Evolutionary conservation across 148 eudicot genomes (phyloP), one percentile per base, ranked within the genome.

Genomic region (Nyssa sinensis): DNA sequence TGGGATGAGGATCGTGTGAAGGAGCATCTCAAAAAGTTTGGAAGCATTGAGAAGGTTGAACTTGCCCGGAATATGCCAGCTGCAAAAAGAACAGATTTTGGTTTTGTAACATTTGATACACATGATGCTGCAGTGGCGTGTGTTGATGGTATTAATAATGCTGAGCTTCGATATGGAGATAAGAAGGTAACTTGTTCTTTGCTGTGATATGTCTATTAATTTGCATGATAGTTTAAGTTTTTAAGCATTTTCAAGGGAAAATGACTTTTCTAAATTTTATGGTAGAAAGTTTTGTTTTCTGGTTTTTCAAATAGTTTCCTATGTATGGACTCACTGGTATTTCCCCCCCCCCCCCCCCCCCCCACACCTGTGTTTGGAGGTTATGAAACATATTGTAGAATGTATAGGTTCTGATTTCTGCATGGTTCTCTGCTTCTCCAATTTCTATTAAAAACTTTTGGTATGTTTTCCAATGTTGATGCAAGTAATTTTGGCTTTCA

Each of bases 41-140:
- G 75, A 10, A 49, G 64, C 23, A 61, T 72, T 41, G 67, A 72
- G 51, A 62, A 72, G 67, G 51, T 72, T 60, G 61, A 60, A 53
- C 61, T 72, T 14, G 35, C 75, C 21, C 66, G 57, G 19, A 34
- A 72, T 62, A 35, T 72, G 67, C 75, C 37, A 6, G 47, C 49
- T 25, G 61, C 62, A 19, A 57, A 51, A 44, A 29, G 73, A 70
- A 51, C 28, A 17, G 67, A 72, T 72, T 72, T 72, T 72, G 75
- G 75, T 16, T 72, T 72, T 72, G 13, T 72, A 60, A 72, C 75
- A 51, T 72, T 72, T 53, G 61, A 61, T 4, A 25, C 75, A 29
- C 75, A 57, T 29, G 75, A 61, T 7, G 47, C 62, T 60, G 75
- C 75, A 17, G 41, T 72, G 30, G 66, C 53, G 25, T 72, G 75